A percentile compares a stretch with the other conserved stretches of the same genome.
Evolutionary conservation across 2,329 filamentous ascomycete genomes (phyloP).

Genomic region (Colletotrichum spinosum): DNA sequence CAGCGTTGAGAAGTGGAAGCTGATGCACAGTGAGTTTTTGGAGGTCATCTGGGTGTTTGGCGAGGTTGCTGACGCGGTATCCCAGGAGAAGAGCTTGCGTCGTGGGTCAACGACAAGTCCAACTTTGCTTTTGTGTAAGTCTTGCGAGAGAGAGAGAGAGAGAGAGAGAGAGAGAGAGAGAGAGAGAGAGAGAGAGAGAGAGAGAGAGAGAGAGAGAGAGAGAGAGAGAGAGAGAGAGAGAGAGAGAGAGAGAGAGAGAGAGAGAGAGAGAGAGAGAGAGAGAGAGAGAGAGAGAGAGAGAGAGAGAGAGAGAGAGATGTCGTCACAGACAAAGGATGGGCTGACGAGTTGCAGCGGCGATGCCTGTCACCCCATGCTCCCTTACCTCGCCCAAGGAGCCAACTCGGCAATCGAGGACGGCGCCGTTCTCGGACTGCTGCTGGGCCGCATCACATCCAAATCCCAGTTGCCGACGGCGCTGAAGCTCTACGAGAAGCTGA

Average conservation of each 20-base stretch:
- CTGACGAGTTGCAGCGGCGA: conserved; percentile 59
- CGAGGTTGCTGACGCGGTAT: neutral
- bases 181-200: too few relatives aligned
- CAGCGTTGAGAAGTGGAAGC: conserved; percentile 75
- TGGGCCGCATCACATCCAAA: conserved; percentile 61
- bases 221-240: too few relatives aligned
- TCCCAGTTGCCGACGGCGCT: conserved; percentile 59
- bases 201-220: too few relatives aligned
- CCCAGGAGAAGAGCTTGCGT: conserved; percentile 59
- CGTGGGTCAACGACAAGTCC: conserved; percentile 64
- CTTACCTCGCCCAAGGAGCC: conserved; percentile 73
- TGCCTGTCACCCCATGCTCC: conserved; percentile 73
- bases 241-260: too few relatives aligned
- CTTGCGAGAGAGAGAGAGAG: too few relatives aligned
- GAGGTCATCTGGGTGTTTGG: conserved; percentile 22
- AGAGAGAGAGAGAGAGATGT: too few relatives aligned
- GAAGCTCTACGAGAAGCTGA: conserved; percentile 57
- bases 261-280: too few relatives aligned
- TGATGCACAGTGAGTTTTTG: conserved; percentile 63
- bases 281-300: too few relatives aligned
- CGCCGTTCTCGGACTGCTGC: conserved; percentile 69
- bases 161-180: too few relatives aligned
- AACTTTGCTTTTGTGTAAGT: conserved; percentile 62
- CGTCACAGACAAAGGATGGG: too few relatives aligned
- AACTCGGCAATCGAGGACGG: conserved; percentile 77